Base-by-base conservation (phyloP, 2,329 filamentous ascomycete genomes). In the Ceratocystiopsis brevicomis region DNA sequence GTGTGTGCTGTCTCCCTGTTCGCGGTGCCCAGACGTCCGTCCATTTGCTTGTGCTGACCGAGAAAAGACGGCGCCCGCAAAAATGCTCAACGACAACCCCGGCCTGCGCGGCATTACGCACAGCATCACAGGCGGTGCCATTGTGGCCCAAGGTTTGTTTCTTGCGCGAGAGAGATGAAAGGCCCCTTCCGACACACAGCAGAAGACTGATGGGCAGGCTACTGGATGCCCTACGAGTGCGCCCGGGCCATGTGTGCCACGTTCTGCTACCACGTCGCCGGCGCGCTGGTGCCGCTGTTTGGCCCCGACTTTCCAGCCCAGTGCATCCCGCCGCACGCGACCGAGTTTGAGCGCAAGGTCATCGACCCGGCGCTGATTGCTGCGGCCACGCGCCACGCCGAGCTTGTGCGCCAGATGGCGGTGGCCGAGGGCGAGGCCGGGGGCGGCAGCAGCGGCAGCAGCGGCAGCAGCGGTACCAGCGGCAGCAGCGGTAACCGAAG, bases 171-270 rank as follows among this genome's bases (percentile, higher is more conserved):
- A n/a, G n/a, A n/a, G n/a, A n/a, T n/a, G n/a, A n/a, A n/a, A n/a
- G n/a, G n/a, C n/a, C n/a, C n/a, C n/a, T n/a, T n/a, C n/a, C n/a
- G n/a, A n/a, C n/a, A n/a, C n/a, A n/a, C n/a, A n/a, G n/a, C n/a
- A n/a, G n/a, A n/a, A n/a, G n/a, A 25, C 34, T 14, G 18, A 40
- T 45, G 34, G 41, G 5, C 39, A 93, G 86, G 90, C 33, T 98
- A 96, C 60, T 98, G 90, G 90, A 85, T 96, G 73, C 88, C 88
- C 2, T 96, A 78, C 53, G 64, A 74, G 36, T 92, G 86, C 51
- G 90, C 90, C 39, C 81, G 73, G 59, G 86, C 85, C 12, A 66
- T 98, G 42, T 92, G 87, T 53, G 73, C 83, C 4, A 95, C 83
- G 1, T 96, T 96, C 58, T 96, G 88, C 62, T 76, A 78, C 57